These are phyloP conservation scores for Ustilago nuda DNA, from an alignment of 1,284 basidiomycete species.

Conservation along the genomic window DNA sequence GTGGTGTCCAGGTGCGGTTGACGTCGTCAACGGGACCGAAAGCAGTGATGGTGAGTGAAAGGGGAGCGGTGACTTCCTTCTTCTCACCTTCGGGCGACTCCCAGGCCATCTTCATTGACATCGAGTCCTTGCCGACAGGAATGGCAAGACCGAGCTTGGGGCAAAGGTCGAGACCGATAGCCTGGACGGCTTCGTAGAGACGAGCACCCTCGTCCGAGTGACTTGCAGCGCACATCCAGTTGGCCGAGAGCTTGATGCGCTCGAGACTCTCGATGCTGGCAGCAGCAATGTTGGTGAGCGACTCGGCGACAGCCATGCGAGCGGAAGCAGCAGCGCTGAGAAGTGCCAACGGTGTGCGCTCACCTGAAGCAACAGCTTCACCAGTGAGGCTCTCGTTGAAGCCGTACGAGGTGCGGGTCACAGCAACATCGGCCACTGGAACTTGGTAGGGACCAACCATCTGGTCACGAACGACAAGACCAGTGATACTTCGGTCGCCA, in stretches of 20 bases:
- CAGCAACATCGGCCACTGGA: constrained; percentile 95
- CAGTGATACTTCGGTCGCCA: constrained; percentile 92
- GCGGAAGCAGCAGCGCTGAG: constrained; percentile 88
- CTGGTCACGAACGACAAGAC: constrained; percentile 93
- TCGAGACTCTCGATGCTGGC: constrained; percentile 80
- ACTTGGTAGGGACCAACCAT: constrained; percentile 99
- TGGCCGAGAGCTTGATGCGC: constrained; percentile 91
- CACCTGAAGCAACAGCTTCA: constrained; percentile 98
- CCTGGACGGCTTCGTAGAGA: constrained; percentile 91
- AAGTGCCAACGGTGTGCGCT: constrained; percentile 92
- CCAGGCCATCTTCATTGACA: constrained; percentile 99
- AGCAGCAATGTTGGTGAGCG: constrained; percentile 90
- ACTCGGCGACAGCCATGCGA: constrained; percentile 94
- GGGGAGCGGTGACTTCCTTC: constrained; percentile 86
- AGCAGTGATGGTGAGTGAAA: constrained; percentile 93
- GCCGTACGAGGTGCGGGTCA: constrained; percentile 92
- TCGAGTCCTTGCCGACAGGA: constrained; percentile 98
- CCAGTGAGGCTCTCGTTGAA: constrained; percentile 79
- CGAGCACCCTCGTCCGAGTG: constrained; percentile 89
- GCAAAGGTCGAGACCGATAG: constrained; percentile 93
- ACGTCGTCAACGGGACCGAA: constrained; percentile 89
- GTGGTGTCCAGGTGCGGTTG: constrained; percentile 89
- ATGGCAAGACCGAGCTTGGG: constrained; percentile 93
- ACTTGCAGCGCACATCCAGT: constrained; percentile 98
- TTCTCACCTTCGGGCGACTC: constrained; percentile 72